Conservation (phyloP, 108 stramenopile species). For the Skeletonema marinoi region DNA sequence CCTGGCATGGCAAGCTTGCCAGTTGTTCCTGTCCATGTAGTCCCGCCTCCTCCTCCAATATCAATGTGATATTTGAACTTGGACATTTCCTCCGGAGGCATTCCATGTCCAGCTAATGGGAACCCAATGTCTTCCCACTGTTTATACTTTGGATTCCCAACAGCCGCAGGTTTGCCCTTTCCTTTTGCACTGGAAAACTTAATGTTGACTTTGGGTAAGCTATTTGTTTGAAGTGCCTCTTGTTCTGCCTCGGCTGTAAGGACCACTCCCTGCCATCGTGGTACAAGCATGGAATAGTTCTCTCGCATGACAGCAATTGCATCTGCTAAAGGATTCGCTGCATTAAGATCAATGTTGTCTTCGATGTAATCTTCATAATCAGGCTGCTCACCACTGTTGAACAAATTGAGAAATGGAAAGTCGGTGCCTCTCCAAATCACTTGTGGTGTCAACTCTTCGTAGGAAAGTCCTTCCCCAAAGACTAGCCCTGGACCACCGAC, state of each 20-base stretch:
- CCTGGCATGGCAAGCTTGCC: constrained; percentile 17
- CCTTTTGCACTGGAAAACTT: neutral
- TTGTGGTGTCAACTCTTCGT: constrained; percentile 8
- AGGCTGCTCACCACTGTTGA: neutral
- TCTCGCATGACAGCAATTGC: neutral
- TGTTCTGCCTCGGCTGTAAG: constrained; percentile 4
- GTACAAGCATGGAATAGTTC: neutral
- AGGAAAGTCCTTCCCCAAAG: neutral
- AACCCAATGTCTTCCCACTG: neutral
- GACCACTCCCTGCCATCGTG: constrained; percentile 6
- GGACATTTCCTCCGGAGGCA: neutral
- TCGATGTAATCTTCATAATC: neutral
- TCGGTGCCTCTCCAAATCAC: constrained; percentile 23
- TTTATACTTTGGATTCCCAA: neutral
- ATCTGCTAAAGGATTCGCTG: neutral
- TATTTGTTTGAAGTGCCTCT: neutral
- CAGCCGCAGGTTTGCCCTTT: constrained; percentile 1
- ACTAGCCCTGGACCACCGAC: neutral
- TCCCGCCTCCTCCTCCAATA: constrained; percentile 21
- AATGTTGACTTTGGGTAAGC: neutral
- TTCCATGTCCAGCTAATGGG: neutral
- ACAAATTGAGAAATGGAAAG: constrained; percentile 2
- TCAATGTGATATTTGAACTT: constrained; percentile 26
- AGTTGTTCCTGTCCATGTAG: constrained; percentile 14
- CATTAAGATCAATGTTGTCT: neutral